These are phyloP conservation scores for Ajuga chamaepitys DNA, from an alignment of 257 asterid species.

Conservation along the genomic window DNA sequence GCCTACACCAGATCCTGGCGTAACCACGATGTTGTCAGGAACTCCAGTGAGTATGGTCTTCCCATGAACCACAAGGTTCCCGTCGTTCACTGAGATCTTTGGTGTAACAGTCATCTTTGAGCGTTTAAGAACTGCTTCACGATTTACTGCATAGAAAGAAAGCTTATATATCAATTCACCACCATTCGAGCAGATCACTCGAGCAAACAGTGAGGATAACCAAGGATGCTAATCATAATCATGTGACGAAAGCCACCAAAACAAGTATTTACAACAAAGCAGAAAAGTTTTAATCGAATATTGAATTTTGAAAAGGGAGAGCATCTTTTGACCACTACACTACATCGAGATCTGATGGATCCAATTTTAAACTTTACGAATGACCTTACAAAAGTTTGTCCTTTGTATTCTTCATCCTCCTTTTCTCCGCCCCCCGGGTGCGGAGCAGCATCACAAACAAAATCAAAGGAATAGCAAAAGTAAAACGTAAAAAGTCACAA, in stretches of 20 bases:
- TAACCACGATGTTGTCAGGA: slow-evolving; percentile 70
- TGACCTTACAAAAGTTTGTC: neutral
- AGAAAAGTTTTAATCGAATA: neutral
- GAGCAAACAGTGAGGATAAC: neutral
- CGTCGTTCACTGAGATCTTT: slow-evolving; percentile 60
- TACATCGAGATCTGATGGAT: slow-evolving; percentile 14
- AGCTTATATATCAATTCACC: neutral
- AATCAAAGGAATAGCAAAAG: too few relatives aligned
- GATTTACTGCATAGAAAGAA: slow-evolving; percentile 36
- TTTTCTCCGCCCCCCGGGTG: neutral
- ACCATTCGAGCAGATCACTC: neutral
- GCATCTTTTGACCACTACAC: slow-evolving; percentile 14
- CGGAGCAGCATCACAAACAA: too few relatives aligned
- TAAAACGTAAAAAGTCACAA: neutral
- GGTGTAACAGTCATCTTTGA: slow-evolving; percentile 86
- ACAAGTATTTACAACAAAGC: neutral
- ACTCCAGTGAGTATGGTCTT: slow-evolving; percentile 83
- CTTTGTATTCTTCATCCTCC: neutral
- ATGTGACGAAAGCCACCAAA: neutral
- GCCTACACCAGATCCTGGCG: slow-evolving; percentile 76
- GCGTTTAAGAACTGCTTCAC: slow-evolving; percentile 12
- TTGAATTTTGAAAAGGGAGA: neutral
- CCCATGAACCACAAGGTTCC: slow-evolving; percentile 92
- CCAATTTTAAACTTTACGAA: slow-evolving; percentile 10
- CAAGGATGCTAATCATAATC: neutral